Percentiles rank a stretch among this genome's conserved stretches.
Conservation (phyloP, 2,329 filamentous ascomycete genomes). For the Mollisia scopiformis region DNA sequence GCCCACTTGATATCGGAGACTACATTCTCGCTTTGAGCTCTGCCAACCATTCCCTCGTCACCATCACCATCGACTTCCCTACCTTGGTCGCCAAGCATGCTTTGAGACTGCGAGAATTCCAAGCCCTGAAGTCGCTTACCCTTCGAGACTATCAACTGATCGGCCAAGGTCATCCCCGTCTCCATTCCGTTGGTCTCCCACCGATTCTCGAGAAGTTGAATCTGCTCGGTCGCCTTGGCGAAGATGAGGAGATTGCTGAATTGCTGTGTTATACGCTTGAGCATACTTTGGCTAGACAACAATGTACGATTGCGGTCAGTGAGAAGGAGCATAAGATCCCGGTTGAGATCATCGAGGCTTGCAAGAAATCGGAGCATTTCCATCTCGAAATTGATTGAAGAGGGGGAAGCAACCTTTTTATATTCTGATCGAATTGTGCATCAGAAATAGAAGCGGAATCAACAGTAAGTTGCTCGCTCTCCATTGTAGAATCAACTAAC, state of each 20-base stretch:
- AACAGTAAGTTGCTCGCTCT: background rate
- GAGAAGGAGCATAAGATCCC: background rate
- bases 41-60: constrained; percentile 46
- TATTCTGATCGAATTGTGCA: background rate
- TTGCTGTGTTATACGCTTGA: constrained; percentile 46
- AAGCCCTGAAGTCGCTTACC: constrained; percentile 43
- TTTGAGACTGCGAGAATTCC: constrained; percentile 48
- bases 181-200: constrained; percentile 51
- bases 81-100: constrained; percentile 44
- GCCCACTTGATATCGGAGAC: constrained; percentile 49
- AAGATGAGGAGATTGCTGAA: constrained; percentile 51
- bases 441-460: background rate
- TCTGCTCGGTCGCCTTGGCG: constrained; percentile 49
- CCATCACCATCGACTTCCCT: constrained; percentile 49
- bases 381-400: background rate
- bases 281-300: constrained; percentile 39
- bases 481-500: background rate
- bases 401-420: background rate
- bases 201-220: constrained; percentile 49
- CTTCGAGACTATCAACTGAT: constrained; percentile 53
- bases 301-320: background rate
- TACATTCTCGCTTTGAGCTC: constrained; percentile 49
- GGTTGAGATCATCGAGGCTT: background rate
- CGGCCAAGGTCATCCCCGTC: constrained; percentile 46
- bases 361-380: background rate